Evolutionary conservation across 768 basidiomycete species (phyloP).

Genomic region (Crassisporium funariophilum): DNA sequence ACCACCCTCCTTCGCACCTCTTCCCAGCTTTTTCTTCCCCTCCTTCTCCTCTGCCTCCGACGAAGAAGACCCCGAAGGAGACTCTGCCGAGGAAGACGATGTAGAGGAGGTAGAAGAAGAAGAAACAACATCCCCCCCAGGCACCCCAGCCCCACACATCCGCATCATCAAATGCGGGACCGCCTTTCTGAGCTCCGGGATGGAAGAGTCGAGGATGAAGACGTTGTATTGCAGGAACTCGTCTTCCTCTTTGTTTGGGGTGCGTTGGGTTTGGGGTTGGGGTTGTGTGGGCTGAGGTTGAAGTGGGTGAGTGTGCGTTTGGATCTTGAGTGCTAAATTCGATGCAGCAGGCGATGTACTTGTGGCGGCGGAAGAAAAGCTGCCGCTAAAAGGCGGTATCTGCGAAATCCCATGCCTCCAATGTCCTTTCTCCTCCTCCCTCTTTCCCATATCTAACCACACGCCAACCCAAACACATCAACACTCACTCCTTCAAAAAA

Average conservation of each 20-base stretch:
- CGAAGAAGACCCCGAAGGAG: neutral
- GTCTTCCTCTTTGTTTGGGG: slow-evolving; percentile 7
- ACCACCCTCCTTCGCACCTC: slow-evolving; percentile 5
- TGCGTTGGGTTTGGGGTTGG: slow-evolving; percentile 10
- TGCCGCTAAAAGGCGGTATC: no score
- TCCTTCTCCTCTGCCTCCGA: slow-evolving; percentile 4
- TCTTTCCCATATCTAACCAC: neutral
- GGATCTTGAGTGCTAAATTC: no score
- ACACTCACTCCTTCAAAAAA: neutral
- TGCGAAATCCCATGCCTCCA: no score
- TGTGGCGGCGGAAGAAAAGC: no score
- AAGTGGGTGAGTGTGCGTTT: no score
- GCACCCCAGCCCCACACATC: slow-evolving; percentile 42
- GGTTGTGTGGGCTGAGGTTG: no score
- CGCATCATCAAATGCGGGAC: slow-evolving; percentile 58
- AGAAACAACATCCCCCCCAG: slow-evolving; percentile 23
- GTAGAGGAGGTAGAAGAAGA: neutral
- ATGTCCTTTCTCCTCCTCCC: slow-evolving; percentile 8
- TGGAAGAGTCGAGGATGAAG: slow-evolving; percentile 67
- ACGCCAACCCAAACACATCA: neutral
- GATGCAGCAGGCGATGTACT: no score
- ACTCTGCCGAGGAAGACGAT: no score
- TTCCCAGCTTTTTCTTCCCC: slow-evolving; percentile 7
- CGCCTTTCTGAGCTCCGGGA: slow-evolving; percentile 43
- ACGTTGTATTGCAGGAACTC: slow-evolving; percentile 67